phyloP scores from a whole-genome alignment of 1,284 basidiomycete species.

The Tylopilus orsonianus region DNA sequence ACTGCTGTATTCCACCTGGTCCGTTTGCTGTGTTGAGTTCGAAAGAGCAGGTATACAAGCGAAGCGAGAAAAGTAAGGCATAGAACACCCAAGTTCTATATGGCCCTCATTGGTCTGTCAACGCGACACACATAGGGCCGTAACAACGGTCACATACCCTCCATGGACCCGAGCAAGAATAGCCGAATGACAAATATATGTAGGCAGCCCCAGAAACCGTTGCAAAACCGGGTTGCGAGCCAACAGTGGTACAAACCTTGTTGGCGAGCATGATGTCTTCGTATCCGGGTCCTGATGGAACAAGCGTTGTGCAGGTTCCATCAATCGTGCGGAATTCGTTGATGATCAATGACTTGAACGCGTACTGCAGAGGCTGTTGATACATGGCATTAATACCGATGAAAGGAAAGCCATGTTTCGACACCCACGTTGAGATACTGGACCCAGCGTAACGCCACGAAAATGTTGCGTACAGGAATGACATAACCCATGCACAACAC shows the following conservation, averaged over 20 bases:
- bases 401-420: no score
- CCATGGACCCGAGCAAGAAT: constrained; percentile 64
- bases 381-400: background rate
- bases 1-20: constrained; percentile 31
- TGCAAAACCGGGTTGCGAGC: constrained; percentile 21
- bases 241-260: constrained; percentile 57
- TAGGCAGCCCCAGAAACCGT: constrained; percentile 21
- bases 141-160: constrained; percentile 41
- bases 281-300: constrained; percentile 54
- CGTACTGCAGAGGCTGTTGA: constrained; percentile 45
- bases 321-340: constrained; percentile 55
- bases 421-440: constrained; percentile 55
- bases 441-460: constrained; percentile 59
- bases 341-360: constrained; percentile 49
- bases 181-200: constrained; percentile 57
- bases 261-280: constrained; percentile 49
- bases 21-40: constrained; percentile 43
- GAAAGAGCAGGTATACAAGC: constrained; percentile 44
- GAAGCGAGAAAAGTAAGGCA: constrained; percentile 44
- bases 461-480: constrained; percentile 31
- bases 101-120: background rate
- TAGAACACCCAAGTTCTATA: constrained; percentile 54
- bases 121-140: background rate
- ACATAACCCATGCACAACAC: constrained; percentile 44
- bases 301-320: constrained; percentile 53